phyloP scores from a whole-genome alignment of 495 filamentous ascomycete genomes.

The Glonium stellatum region DNA sequence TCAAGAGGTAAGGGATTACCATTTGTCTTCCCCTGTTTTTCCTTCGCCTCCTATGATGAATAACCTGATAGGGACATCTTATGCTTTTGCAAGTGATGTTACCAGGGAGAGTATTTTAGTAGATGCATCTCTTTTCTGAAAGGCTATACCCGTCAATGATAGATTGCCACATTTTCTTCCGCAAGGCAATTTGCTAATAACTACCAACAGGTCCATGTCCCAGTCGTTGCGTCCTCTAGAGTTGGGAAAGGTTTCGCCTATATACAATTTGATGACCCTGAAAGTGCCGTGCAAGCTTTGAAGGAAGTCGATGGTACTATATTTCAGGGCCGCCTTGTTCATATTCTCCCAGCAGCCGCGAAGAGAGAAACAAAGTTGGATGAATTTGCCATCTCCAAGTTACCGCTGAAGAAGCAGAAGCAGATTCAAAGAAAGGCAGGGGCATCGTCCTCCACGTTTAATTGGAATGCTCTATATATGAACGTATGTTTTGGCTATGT shows the following conservation, averaged over 20 bases:
- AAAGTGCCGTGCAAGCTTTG: slow-evolving; percentile 70
- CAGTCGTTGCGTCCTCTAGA: slow-evolving; percentile 57
- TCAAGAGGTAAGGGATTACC: slow-evolving; percentile 67
- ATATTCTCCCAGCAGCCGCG: slow-evolving; percentile 72
- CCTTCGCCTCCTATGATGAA: slow-evolving; percentile 64
- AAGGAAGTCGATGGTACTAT: slow-evolving; percentile 66
- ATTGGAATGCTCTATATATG: slow-evolving; percentile 98
- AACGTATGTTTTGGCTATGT: slow-evolving; percentile 53
- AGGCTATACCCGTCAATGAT: slow-evolving; percentile 16
- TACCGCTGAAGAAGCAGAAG: slow-evolving; percentile 91
- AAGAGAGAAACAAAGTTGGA: slow-evolving; percentile 78
- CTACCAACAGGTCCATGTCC: slow-evolving; percentile 64
- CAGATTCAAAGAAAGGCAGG: slow-evolving; percentile 75
- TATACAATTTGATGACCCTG: slow-evolving; percentile 63
- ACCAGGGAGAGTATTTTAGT: slow-evolving; percentile 67
- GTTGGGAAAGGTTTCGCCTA: slow-evolving; percentile 83
- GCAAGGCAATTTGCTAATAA: slow-evolving; percentile 6
- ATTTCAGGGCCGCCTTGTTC: slow-evolving; percentile 86
- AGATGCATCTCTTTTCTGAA: slow-evolving; percentile 66
- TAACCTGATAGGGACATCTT: slow-evolving; percentile 99
- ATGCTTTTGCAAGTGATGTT: slow-evolving; percentile 66
- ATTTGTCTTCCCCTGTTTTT: slow-evolving; percentile 16
- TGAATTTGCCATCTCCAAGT: slow-evolving; percentile 76
- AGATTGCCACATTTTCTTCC: neutral
- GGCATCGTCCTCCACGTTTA: slow-evolving; percentile 70